Conservation (phyloP, 169 alveolate genomes). For the Plasmodium coatneyi region DNA sequence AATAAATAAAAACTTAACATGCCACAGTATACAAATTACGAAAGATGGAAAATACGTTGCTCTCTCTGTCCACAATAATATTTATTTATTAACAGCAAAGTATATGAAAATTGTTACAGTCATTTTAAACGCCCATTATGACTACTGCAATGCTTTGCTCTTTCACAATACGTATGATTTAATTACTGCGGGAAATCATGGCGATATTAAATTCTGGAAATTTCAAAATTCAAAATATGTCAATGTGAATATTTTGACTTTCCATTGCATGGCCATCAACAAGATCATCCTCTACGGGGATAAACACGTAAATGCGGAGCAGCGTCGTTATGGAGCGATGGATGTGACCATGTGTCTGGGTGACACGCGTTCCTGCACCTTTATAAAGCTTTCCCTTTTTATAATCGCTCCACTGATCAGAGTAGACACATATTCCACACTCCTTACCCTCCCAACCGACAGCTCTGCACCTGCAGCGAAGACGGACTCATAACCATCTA, state of each 20-base stretch:
- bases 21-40: constrained; percentile 53
- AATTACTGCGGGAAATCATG: constrained; percentile 71
- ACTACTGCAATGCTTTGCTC: constrained; percentile 21
- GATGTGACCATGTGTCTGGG: neutral
- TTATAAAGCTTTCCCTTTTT: neutral
- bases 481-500: constrained; percentile 55
- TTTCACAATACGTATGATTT: constrained; percentile 62
- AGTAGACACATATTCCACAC: neutral
- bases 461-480: constrained; percentile 65
- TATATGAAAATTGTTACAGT: constrained; percentile 57
- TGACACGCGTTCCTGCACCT: neutral
- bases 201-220: constrained; percentile 71
- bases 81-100: constrained; percentile 42
- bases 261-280: constrained; percentile 27
- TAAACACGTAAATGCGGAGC: constrained; percentile 28
- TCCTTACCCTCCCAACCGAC: neutral
- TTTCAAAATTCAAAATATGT: constrained; percentile 24
- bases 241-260: constrained; percentile 32
- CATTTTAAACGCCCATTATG: constrained; percentile 60
- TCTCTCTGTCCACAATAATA: constrained; percentile 56
- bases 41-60: constrained; percentile 71
- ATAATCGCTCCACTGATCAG: neutral
- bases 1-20: constrained; percentile 48
- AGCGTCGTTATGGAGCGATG: neutral
- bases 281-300: constrained; percentile 41